Base-by-base conservation (phyloP, 805 yeast genomes). In the Aciculoconidium aculeatum region DNA sequence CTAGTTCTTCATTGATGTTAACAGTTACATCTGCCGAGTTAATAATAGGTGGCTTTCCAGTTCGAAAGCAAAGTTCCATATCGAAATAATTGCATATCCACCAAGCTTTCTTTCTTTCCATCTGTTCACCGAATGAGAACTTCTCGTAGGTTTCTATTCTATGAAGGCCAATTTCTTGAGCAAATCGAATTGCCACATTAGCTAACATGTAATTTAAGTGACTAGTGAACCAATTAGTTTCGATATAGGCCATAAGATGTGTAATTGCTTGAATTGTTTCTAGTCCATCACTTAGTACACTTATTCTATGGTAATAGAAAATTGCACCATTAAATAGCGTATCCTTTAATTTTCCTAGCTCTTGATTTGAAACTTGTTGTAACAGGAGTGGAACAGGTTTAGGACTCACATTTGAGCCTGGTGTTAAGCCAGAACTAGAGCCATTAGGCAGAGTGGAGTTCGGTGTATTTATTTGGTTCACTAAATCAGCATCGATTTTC, bases 141-240 rank as follows among this genome's bases (percentile, higher is more conserved):
- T 41, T 35, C 8, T 25, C 36, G 21, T 45, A 51, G 3, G 56
- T 40, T 31, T 61, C 67, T n/a, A 34, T 29, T 6, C 66, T 37
- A 38, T 63, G 68, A 28, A 63, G 43, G 2, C 70, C 70, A 23
- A 61, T 42, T 25, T 60, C 65, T 36, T 62, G 67, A 3, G 67
- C 67, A 36, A 43, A 58, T 21, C 67, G 39, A 2, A 61, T 52
- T 1, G 66, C 67, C 16, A 59, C 49, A 1, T 60, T 39, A 3
- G 47, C 37, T 8, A 61, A 35, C 7, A 51, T 46, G 37, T 51
- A 55, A 30, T 52, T 55, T 19, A 57, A 51, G 24, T 47, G 47
- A 10, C 55, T 42, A n/a, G 51, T 40, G 6, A 58, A 32, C 51
- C 55, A 29, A 11, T 53, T 46, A 7, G 51, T 46, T 21, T 59